Percentiles rank a stretch among this genome's conserved stretches.
Conservation (phyloP, 495 filamentous ascomycete genomes). For the Tuber aestivum region DNA sequence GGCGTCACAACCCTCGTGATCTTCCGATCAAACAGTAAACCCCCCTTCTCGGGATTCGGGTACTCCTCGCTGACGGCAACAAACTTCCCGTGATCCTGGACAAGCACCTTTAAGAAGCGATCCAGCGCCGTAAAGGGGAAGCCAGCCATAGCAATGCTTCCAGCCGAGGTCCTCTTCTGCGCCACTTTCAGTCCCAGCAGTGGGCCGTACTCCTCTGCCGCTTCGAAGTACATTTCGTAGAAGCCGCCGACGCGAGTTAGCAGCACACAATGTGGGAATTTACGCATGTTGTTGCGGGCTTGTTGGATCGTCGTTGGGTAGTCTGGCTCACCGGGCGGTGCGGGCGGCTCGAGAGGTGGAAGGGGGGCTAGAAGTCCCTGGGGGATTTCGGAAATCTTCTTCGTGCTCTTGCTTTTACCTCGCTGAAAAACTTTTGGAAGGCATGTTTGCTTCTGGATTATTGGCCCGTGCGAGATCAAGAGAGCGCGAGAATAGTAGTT, state of each 20-base stretch:
- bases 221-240: slow-evolving; percentile 94
- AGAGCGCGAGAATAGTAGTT: background rate
- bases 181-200: slow-evolving; percentile 82
- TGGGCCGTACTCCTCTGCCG: slow-evolving; percentile 81
- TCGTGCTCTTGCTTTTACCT: slow-evolving; percentile 22
- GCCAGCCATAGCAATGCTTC: slow-evolving; percentile 53
- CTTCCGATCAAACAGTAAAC: slow-evolving; percentile 71
- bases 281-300: slow-evolving; percentile 82
- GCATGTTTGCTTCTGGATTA: background rate
- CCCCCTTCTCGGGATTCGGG: slow-evolving; percentile 62
- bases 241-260: slow-evolving; percentile 89
- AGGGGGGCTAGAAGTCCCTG: slow-evolving; percentile 19
- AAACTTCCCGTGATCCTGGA: slow-evolving; percentile 80
- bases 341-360: slow-evolving; percentile 14
- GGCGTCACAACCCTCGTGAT: slow-evolving; percentile 86
- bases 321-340: slow-evolving; percentile 9
- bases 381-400: slow-evolving; percentile 28
- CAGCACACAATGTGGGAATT: slow-evolving; percentile 71
- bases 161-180: slow-evolving; percentile 58
- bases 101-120: slow-evolving; percentile 82
- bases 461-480: background rate
- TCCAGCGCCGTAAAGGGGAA: slow-evolving; percentile 92
- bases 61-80: slow-evolving; percentile 96
- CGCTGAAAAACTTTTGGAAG: slow-evolving; percentile 10
- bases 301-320: slow-evolving; percentile 88